These are phyloP conservation scores for Cladophialophora psammophila DNA, from an alignment of 2,329 filamentous ascomycete genomes.

Conservation along the genomic window DNA sequence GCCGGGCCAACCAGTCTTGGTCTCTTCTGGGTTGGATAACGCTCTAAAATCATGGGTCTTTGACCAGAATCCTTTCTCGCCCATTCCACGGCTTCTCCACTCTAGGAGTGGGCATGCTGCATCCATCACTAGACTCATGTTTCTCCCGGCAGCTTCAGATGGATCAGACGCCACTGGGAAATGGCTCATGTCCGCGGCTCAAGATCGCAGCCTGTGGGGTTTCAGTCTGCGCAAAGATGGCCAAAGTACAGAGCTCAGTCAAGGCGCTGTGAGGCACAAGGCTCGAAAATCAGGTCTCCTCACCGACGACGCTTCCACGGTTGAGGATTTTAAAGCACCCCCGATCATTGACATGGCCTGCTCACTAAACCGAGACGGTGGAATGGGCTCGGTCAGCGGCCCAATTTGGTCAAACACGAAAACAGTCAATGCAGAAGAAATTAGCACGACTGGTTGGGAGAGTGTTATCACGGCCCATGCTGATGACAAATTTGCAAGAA, in stretches of 20 bases:
- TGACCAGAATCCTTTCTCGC: constrained; percentile 87
- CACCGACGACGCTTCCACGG: constrained; percentile 33
- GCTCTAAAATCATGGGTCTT: constrained; percentile 96
- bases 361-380: constrained; percentile 91
- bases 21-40: constrained; percentile 92
- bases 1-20: constrained; percentile 83
- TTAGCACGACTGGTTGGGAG: constrained; percentile 90
- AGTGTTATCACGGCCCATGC: constrained; percentile 93
- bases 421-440: constrained; percentile 71
- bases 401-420: constrained; percentile 83
- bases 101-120: constrained; percentile 87
- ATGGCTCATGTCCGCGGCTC: constrained; percentile 89
- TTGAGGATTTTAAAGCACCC: constrained; percentile 75
- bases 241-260: constrained; percentile 91
- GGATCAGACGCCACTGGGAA: constrained; percentile 88
- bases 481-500: constrained; percentile 82
- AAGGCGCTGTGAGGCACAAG: constrained; percentile 86
- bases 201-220: constrained; percentile 91
- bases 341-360: constrained; percentile 92
- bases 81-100: constrained; percentile 84
- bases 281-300: constrained; percentile 71
- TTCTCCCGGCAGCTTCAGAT: constrained; percentile 87
- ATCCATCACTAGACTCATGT: constrained; percentile 80
- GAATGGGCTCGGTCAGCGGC: constrained; percentile 82
- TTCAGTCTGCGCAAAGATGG: constrained; percentile 95